Base-by-base conservation (phyloP, 768 basidiomycete genomes). In the Auriscalpium vulgare region DNA sequence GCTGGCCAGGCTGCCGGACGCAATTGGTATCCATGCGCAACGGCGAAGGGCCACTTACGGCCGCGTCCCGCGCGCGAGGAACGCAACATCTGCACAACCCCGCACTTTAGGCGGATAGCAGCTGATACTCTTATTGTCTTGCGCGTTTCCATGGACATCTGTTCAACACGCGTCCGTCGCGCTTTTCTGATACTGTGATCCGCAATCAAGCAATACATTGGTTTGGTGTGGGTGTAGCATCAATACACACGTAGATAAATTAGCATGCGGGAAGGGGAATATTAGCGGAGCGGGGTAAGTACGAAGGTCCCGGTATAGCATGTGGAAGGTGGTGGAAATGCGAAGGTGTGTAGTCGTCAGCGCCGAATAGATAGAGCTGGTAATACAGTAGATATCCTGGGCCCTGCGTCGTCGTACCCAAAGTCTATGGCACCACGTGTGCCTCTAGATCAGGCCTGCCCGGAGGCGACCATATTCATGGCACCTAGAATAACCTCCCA, bases 401-500 rank as follows among this genome's bases (percentile, higher is more conserved):
- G 13, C 40, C 40, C 14, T 43, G 14, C 14, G 17, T 43, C 17
- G 14, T 43, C 40, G 40, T 4, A 2, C 40, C 29, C 29, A 29
- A 29, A 29, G 17, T 43, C 40, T 43, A 43, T 13, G 14, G 40
- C 14, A 43, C 13, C 40, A 8, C 40, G 40, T 43, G 14, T 43
- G 29, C 29, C 29, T 29, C 29, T 29, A 29, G 4, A 29, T 43
- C 16, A 60, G 47, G 51, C 58, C 3, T 50, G 37, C 14, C 57
- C 47, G 19, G 53, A 52, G 19, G 61, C 61, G 23, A 62, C 59
- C 59, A 62, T 57, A 47, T 79, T 75, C 67, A 85, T 72, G 29
- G 84, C 84, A 8, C 74, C 76, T n/a, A 87, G 70, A 13, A 88
- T 68, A 40, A 85, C 73, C 63, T 81, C 78, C 85, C 87, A 91